A percentile compares a stretch with the other conserved stretches of the same genome.
Evolutionary conservation across 2,329 filamentous ascomycete genomes (phyloP).

Genomic region (Cladophialophora psammophila): DNA sequence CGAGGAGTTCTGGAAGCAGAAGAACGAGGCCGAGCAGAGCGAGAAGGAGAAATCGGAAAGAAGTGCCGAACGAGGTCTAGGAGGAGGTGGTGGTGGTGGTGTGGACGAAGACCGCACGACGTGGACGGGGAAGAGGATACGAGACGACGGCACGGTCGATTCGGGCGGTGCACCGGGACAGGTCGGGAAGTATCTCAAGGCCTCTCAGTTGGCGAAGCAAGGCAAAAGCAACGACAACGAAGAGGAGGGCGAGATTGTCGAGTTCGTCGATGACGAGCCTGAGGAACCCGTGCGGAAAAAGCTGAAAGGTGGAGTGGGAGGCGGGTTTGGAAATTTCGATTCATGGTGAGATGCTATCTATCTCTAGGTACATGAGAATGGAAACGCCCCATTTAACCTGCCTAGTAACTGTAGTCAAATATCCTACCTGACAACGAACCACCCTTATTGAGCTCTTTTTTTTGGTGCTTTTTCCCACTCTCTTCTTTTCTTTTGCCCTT

Average conservation of each 20-base stretch:
- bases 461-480: not conserved
- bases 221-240: slow-evolving; percentile 40
- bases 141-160: slow-evolving; percentile 67
- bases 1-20: slow-evolving; percentile 85
- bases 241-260: slow-evolving; percentile 66
- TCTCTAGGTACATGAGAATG: not conserved
- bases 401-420: not conserved
- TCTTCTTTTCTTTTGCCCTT: not conserved
- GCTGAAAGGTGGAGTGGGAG: slow-evolving; percentile 63
- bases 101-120: slow-evolving; percentile 73
- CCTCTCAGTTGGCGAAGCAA: slow-evolving; percentile 40
- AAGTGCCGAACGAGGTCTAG: not conserved
- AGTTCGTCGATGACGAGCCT: slow-evolving; percentile 67
- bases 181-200: slow-evolving; percentile 84
- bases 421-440: not conserved
- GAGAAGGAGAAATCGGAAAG: slow-evolving; percentile 48
- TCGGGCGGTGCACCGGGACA: slow-evolving; percentile 56
- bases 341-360: slow-evolving; percentile 67
- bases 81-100: slow-evolving; percentile 32
- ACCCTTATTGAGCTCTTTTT: not conserved
- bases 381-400: not conserved
- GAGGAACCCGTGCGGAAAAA: slow-evolving; percentile 83
- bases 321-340: slow-evolving; percentile 95
- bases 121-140: slow-evolving; percentile 93
- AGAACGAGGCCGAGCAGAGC: slow-evolving; percentile 66